phyloP scores from a whole-genome alignment of 169 alveolate genomes.

The Cryptosporidium baileyi region DNA sequence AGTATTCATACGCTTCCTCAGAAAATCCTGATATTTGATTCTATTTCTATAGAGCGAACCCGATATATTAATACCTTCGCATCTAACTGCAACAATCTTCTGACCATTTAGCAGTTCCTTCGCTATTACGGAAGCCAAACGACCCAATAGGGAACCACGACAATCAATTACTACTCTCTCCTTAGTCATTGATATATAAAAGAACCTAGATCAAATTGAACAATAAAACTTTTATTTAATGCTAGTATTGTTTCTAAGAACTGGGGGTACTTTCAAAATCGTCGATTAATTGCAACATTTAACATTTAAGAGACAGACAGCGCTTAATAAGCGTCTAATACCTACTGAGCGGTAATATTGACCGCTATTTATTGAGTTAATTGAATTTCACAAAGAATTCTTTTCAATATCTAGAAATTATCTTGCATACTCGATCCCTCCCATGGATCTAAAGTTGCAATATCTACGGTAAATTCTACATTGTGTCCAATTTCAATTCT shows the following conservation, averaged over 20 bases:
- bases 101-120: slow-evolving; percentile 97
- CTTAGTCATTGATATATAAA: slow-evolving; percentile 74
- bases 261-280: neutral
- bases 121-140: slow-evolving; percentile 98
- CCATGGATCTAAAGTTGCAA: slow-evolving; percentile 65
- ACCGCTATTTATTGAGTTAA: neutral
- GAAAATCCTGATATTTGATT: slow-evolving; percentile 93
- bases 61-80: slow-evolving; percentile 95
- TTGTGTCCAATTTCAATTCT: neutral
- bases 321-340: slow-evolving; percentile 52
- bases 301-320: slow-evolving; percentile 48
- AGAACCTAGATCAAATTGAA: neutral
- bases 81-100: slow-evolving; percentile 93
- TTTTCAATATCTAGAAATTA: neutral
- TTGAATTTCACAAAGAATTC: neutral
- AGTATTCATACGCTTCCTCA: slow-evolving; percentile 92
- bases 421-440: neutral
- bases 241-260: neutral
- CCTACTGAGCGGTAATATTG: neutral
- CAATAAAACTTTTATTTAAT: neutral
- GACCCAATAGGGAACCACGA: slow-evolving; percentile 98
- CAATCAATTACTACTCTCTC: slow-evolving; percentile 95
- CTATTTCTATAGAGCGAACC: slow-evolving; percentile 94
- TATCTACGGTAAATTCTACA: neutral
- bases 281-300: too few species aligned